These are phyloP conservation scores for Kluyveromyces starmeri DNA, from an alignment of 805 yeast genomes.

Conservation along the genomic window DNA sequence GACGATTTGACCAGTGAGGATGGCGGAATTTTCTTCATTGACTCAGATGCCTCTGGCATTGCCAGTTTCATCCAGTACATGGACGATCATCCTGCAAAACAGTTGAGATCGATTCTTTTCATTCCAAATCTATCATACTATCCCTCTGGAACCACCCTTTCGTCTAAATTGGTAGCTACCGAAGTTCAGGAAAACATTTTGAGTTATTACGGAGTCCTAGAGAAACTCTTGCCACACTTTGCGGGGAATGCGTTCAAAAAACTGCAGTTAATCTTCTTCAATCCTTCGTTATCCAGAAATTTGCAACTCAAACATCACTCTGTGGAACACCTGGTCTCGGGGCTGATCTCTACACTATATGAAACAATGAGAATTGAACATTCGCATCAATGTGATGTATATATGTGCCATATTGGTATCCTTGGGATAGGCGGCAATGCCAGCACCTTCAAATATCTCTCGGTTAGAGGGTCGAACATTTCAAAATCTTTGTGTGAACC, in stretches of 20 bases:
- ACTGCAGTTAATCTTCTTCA: conserved; percentile 21
- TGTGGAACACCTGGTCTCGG: conserved; percentile 23
- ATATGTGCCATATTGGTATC: conserved; percentile 22
- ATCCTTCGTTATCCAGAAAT: conserved; percentile 24
- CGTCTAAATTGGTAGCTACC: conserved; percentile 14
- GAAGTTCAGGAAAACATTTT: conserved; percentile 22
- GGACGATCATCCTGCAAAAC: conserved; percentile 7
- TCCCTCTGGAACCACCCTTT: conserved; percentile 19
- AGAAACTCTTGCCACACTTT: conserved; percentile 18
- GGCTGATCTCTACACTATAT: conserved; percentile 18
- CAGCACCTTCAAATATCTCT: conserved; percentile 25
- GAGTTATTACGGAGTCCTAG: conserved; percentile 15
- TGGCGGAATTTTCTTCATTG: conserved; percentile 23
- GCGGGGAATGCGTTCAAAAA: conserved; percentile 5
- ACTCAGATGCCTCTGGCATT: conserved; percentile 19
- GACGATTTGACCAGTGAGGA: conserved; percentile 14
- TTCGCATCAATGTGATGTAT: conserved; percentile 10
- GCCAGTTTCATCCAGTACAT: conserved; percentile 14
- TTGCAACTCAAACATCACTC: conserved; percentile 19
- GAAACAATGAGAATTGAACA: conserved; percentile 12
- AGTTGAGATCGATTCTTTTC: conserved; percentile 20
- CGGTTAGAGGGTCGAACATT: conserved; percentile 19
- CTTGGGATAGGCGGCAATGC: conserved; percentile 26
- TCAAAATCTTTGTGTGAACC: conserved; percentile 19
- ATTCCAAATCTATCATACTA: conserved; percentile 28